phyloP scores from a whole-genome alignment of 148 eudicot genomes.

The Arbutus unedo region DNA sequence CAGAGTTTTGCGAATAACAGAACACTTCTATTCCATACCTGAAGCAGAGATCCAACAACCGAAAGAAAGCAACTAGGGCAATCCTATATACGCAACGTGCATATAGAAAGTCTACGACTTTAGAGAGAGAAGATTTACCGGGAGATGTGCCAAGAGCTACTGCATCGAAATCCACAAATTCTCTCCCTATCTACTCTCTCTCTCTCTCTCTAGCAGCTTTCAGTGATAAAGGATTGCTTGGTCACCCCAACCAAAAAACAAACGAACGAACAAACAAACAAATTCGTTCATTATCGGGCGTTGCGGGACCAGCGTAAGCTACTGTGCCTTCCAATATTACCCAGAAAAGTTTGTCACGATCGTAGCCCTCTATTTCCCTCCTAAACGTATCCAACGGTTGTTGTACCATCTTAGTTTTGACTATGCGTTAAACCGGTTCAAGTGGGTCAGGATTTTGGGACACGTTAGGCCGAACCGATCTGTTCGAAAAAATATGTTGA shows the following conservation, averaged over 20 bases:
- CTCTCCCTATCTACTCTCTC: not conserved
- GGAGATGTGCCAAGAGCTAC: conserved; percentile 24
- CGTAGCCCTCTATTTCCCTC: not conserved
- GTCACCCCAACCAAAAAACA: not conserved
- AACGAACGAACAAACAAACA: not conserved
- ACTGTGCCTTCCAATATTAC: not conserved
- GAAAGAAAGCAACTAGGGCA: not conserved
- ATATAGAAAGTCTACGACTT: not conserved
- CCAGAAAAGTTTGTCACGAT: not conserved
- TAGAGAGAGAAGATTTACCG: conserved; percentile 18
- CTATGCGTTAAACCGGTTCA: no score
- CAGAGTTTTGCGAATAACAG: not conserved
- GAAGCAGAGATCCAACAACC: not conserved
- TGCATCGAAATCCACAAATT: conserved; percentile 21
- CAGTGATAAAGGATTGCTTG: no score
- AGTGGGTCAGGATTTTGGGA: no score
- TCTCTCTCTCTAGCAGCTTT: not conserved
- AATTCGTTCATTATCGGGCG: not conserved
- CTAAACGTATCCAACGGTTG: not conserved
- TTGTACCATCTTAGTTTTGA: not conserved
- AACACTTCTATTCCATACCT: not conserved
- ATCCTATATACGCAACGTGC: not conserved
- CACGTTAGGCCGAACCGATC: no score
- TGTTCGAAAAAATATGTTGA: no score
- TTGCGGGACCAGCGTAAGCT: not conserved